Evolutionary conservation across 768 basidiomycete genomes (phyloP).

Genomic region (Porphyrellus cyaneotinctus): DNA sequence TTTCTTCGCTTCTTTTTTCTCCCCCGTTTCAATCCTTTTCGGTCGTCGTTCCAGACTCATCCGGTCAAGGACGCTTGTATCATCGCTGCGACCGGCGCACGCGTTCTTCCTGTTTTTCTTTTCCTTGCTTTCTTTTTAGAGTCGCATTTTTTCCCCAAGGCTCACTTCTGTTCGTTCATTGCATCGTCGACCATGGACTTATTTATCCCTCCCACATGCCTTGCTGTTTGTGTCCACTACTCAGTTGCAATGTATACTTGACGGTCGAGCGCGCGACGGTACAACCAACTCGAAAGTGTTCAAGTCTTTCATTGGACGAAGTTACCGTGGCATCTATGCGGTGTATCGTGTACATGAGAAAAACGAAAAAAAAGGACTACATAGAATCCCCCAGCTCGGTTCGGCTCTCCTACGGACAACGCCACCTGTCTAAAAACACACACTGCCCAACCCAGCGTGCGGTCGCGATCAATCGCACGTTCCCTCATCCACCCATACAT

Average conservation of each 20-base stretch:
- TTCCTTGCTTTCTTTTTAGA: neutral
- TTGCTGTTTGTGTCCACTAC: neutral
- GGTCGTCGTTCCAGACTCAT: neutral
- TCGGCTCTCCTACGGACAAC: too few relatives aligned
- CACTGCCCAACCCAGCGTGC: neutral
- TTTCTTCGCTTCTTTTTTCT: neutral
- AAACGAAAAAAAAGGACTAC: neutral
- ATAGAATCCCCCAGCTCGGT: neutral
- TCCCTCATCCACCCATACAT: slow-evolving; percentile 36
- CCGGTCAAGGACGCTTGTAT: slow-evolving; percentile 7
- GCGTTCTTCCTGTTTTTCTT: too few relatives aligned
- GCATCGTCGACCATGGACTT: slow-evolving; percentile 20
- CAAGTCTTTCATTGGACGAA: too few relatives aligned
- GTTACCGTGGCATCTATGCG: too few relatives aligned
- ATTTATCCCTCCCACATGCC: slow-evolving; percentile 3
- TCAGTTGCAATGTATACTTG: neutral
- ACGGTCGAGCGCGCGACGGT: neutral
- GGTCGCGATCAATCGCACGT: slow-evolving; percentile 21
- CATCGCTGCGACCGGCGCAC: slow-evolving; percentile 1
- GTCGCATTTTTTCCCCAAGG: neutral
- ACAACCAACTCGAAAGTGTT: too few relatives aligned
- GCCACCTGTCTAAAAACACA: too few relatives aligned
- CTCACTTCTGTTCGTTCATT: slow-evolving; percentile 1
- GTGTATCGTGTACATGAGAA: too few relatives aligned
- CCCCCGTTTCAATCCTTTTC: neutral